Conservation (phyloP, 2,329 filamentous ascomycete genomes). For the Neobulgaria alba region DNA sequence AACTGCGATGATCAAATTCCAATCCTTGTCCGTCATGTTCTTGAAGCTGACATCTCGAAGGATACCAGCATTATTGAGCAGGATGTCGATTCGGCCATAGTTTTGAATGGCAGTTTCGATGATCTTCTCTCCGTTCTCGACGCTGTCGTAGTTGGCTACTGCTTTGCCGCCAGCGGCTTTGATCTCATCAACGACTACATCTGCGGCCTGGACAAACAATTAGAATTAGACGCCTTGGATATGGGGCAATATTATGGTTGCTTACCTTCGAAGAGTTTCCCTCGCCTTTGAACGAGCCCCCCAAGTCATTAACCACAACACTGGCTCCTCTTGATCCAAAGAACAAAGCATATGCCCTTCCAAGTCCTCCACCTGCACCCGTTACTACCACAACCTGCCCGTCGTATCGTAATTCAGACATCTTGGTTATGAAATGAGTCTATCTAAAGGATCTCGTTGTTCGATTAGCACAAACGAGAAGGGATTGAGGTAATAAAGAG, state of each 20-base stretch:
- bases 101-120: conserved; percentile 78
- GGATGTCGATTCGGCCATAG: conserved; percentile 82
- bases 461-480: conserved; percentile 3
- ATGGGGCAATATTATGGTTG: conserved; percentile 2
- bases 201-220: conserved; percentile 52
- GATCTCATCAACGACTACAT: conserved; percentile 76
- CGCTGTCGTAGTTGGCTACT: conserved; percentile 93
- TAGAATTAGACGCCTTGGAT: conserved; percentile 5
- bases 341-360: conserved; percentile 70
- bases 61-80: conserved; percentile 98
- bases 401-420: conserved; percentile 67
- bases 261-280: conserved; percentile 75
- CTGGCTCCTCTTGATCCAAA: conserved; percentile 85
- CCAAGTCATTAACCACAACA: conserved; percentile 94
- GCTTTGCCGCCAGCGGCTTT: conserved; percentile 86
- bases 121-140: conserved; percentile 88
- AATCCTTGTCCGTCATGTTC: conserved; percentile 96
- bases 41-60: conserved; percentile 91
- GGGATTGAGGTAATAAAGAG: neutral
- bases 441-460: too few species aligned
- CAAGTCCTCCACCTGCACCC: conserved; percentile 74
- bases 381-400: conserved; percentile 85
- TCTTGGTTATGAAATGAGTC: too few species aligned
- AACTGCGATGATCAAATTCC: conserved; percentile 89
- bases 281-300: conserved; percentile 88